Evolutionary conservation across 352 stramenopile species (phyloP).

Genomic region (Phytophthora constricta): DNA sequence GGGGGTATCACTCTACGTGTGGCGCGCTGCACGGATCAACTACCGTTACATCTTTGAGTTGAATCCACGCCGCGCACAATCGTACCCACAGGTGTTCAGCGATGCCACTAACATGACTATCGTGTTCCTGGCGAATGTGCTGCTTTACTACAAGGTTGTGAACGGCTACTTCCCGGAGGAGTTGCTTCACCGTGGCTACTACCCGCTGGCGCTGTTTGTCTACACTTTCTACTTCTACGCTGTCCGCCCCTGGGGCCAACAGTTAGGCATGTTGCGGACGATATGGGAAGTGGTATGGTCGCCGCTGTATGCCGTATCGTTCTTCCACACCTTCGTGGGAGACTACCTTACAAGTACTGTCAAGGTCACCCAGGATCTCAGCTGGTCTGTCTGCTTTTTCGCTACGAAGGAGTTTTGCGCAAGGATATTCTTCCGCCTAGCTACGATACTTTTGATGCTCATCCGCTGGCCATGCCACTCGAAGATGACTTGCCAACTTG

Average conservation of each 20-base stretch:
- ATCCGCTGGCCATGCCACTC: constrained; percentile 18
- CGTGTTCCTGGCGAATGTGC: constrained; percentile 93
- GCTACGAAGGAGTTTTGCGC: constrained; percentile 92
- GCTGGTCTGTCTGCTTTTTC: constrained; percentile 97
- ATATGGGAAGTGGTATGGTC: constrained; percentile 91
- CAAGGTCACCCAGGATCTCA: constrained; percentile 87
- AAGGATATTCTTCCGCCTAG: constrained; percentile 53
- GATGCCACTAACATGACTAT: constrained; percentile 97
- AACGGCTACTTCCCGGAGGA: constrained; percentile 88
- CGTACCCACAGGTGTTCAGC: constrained; percentile 93
- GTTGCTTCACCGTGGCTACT: constrained; percentile 87
- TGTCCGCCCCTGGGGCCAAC: constrained; percentile 84
- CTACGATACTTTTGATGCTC: constrained; percentile 13
- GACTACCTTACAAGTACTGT: constrained; percentile 88
- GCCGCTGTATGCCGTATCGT: constrained; percentile 92
- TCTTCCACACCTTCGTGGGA: constrained; percentile 94
- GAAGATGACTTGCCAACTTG: constrained; percentile 36
- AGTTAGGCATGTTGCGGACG: constrained; percentile 87
- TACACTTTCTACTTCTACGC: constrained; percentile 95
- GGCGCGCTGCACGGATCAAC: constrained; percentile 90
- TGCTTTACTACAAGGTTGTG: constrained; percentile 98
- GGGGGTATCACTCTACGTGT: constrained; percentile 91
- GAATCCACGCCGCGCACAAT: constrained; percentile 82
- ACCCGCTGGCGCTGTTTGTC: constrained; percentile 92
- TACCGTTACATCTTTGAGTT: constrained; percentile 98